A percentile compares a stretch with the other conserved stretches of the same genome.
Conservation (phyloP, 1,284 basidiomycete species). For the Austroboletus niveus region DNA sequence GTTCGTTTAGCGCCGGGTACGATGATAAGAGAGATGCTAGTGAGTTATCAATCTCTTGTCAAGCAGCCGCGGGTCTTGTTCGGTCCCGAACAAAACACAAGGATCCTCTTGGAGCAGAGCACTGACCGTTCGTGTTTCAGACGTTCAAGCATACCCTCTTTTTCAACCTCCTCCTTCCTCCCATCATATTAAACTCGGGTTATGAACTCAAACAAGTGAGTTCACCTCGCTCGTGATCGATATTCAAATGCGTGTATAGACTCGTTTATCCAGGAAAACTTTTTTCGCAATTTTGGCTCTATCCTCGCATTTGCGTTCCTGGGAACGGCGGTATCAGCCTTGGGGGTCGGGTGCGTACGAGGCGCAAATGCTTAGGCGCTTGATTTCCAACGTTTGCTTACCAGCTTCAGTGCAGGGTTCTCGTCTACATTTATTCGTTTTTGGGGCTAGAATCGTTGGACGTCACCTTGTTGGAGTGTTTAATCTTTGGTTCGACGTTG, state of each 20-base stretch:
- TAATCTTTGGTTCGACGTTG: constrained; percentile 95
- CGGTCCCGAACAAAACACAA: neutral
- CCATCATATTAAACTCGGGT: constrained; percentile 97
- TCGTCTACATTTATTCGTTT: constrained; percentile 94
- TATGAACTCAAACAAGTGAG: constrained; percentile 94
- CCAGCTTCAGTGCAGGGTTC: constrained; percentile 64
- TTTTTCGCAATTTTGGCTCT: constrained; percentile 96
- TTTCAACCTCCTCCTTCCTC: constrained; percentile 96
- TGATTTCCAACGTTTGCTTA: constrained; percentile 33
- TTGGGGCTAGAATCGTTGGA: constrained; percentile 86
- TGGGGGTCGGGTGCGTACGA: constrained; percentile 85
- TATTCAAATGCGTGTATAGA: neutral
- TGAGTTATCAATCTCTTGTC: constrained; percentile 43
- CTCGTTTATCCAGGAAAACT: constrained; percentile 75
- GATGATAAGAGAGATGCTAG: constrained; percentile 96
- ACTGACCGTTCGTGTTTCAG: constrained; percentile 38
- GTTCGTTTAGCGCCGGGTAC: constrained; percentile 90
- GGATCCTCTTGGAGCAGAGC: neutral
- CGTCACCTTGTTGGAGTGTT: constrained; percentile 84
- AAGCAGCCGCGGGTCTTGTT: neutral
- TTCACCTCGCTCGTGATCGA: neutral
- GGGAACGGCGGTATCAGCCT: constrained; percentile 95
- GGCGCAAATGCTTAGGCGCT: neutral
- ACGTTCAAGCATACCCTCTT: constrained; percentile 97
- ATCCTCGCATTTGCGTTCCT: constrained; percentile 96